Percentiles rank a stretch among this genome's conserved stretches.
phyloP scores from a whole-genome alignment of 139 green algal species.

The Picochlorum sp. region DNA sequence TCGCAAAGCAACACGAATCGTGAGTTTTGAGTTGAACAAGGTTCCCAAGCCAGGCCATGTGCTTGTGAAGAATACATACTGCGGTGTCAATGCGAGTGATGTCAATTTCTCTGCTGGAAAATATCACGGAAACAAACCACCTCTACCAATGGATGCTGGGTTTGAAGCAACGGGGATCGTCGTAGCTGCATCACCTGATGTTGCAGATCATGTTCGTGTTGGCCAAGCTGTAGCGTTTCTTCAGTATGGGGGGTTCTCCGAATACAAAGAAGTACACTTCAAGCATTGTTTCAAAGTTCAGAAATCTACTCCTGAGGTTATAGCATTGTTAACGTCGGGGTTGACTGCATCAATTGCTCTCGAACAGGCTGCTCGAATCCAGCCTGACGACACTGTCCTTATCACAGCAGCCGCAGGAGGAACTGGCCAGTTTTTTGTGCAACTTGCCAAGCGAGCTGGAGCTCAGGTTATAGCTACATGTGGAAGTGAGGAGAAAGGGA shows the following conservation, averaged over 20 bases:
- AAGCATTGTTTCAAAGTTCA: constrained; percentile 40
- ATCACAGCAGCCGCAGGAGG: constrained; percentile 86
- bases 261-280: constrained; percentile 31
- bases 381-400: constrained; percentile 67
- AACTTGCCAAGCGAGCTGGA: constrained; percentile 79
- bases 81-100: constrained; percentile 71
- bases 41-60: constrained; percentile 15
- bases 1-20: constrained; percentile 36
- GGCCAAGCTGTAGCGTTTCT: constrained; percentile 58
- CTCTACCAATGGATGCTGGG: constrained; percentile 65
- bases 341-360: constrained; percentile 80
- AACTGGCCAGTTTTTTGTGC: constrained; percentile 89
- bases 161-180: constrained; percentile 67
- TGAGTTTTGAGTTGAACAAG: constrained; percentile 23
- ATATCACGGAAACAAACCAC: constrained; percentile 1
- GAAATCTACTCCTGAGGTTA: constrained; percentile 41
- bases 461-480: constrained; percentile 83
- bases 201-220: constrained; percentile 27
- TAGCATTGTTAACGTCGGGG: constrained; percentile 74
- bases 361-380: constrained; percentile 36
- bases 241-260: constrained; percentile 57
- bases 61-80: constrained; percentile 53
- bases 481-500: constrained; percentile 61
- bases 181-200: constrained; percentile 40
- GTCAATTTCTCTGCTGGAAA: constrained; percentile 70